Evolutionary conservation across 768 basidiomycete species (phyloP), one percentile per base, ranked within the genome.

Genomic region (Hortiboletus flavorubellus): DNA sequence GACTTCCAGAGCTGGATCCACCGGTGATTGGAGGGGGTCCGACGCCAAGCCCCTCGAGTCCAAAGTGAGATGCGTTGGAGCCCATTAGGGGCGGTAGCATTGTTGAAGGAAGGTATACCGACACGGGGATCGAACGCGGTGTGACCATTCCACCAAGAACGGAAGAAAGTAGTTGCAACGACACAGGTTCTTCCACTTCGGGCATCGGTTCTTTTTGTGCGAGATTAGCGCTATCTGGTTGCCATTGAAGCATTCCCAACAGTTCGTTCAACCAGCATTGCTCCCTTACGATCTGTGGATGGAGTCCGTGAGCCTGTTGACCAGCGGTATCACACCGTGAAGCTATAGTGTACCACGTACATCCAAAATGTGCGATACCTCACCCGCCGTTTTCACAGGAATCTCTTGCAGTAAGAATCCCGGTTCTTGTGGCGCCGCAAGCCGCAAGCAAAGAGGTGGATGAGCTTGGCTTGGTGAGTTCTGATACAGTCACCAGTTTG

Each of bases 211-310:
- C 44, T 21, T 57, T 47, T 41, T 51, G 58, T 21, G 51, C 42
- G 11, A 49, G 31, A 23, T 33, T 14, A 34, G 44, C 46, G 37
- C 30, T 43, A 26, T 90, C 87, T 4, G 82, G 75, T 29, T 70
- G 68, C 90, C 91, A 93, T 12, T 79, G 70, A 43, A 80, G 83
- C 43, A 79, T 76, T 5, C 73, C 63, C 21, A 93, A 68, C n/a
- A 78, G 77, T 62, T 87, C 87, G 63, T 92, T 93, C 16, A 92
- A 64, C 91, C 91, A 93, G 62, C 86, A 88, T 70, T 92, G 91
- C 56, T 92, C 90, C 55, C 80, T 78, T 5, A 92, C 87, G 62
- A 93, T 56, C 54, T 59, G 37, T 29, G 29, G 40, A 39, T 5
- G 40, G 40, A 38, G 16, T 14, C 37, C 30, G 43, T 49, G 14